A percentile compares a stretch with the other conserved stretches of the same genome.
These are phyloP conservation scores for Boletus vinaceobasis DNA, from an alignment of 768 basidiomycete species.

Conservation along the genomic window DNA sequence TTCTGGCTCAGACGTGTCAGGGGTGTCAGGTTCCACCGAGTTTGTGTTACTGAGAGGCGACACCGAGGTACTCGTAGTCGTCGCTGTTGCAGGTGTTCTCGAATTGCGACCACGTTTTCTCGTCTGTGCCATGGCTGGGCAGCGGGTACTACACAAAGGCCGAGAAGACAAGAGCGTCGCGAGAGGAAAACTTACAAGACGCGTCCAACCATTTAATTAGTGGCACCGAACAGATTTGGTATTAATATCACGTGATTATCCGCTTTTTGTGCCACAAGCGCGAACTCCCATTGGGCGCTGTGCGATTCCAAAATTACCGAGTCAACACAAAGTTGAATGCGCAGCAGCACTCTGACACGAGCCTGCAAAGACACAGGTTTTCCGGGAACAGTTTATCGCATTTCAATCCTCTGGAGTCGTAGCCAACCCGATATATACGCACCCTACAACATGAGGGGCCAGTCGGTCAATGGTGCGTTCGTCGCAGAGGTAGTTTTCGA, in stretches of 20 bases:
- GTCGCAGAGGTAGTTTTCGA: background rate
- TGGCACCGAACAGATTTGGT: constrained; percentile 15
- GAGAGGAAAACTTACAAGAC: constrained; percentile 18
- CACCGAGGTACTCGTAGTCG: constrained; percentile 38
- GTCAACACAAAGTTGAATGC: background rate
- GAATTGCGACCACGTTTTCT: constrained; percentile 15
- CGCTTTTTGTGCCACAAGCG: constrained; percentile 26
- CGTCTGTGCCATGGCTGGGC: constrained; percentile 20
- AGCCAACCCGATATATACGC: background rate
- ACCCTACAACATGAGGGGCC: background rate
- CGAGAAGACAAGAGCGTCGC: constrained; percentile 12
- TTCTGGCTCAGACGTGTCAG: constrained; percentile 46
- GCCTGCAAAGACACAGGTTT: background rate
- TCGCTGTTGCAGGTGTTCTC: constrained; percentile 24
- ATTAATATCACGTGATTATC: constrained; percentile 24
- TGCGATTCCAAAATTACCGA: background rate
- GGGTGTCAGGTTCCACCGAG: constrained; percentile 49
- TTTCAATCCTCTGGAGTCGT: background rate
- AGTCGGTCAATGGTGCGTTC: background rate
- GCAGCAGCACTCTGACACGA: background rate
- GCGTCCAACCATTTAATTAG: constrained; percentile 25
- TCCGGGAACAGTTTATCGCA: background rate
- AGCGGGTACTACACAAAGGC: background rate
- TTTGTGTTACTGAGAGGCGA: constrained; percentile 50
- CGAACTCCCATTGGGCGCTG: constrained; percentile 7